Percentiles rank a stretch among this genome's conserved stretches.
Evolutionary conservation across 2,329 filamentous ascomycete species (phyloP).

Genomic region (Alternaria postmessia): DNA sequence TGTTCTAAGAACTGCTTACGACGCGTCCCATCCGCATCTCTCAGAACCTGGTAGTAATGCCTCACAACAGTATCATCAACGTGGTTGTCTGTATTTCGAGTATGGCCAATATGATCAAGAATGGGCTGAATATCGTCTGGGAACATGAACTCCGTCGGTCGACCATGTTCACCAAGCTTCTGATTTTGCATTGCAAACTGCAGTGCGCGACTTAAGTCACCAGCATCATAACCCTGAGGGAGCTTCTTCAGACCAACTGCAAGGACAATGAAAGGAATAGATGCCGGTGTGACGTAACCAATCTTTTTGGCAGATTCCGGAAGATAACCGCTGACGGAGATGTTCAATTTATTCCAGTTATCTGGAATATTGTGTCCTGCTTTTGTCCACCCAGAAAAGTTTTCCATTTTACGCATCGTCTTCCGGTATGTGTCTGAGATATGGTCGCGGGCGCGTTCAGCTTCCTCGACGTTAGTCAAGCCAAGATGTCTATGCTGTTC

Average conservation of each 20-base stretch:
- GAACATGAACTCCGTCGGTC: conserved; percentile 20
- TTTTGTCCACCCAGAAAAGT: conserved; percentile 18
- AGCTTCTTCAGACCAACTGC: conserved; percentile 28
- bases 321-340: conserved; percentile 14
- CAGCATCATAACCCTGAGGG: conserved; percentile 28
- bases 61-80: conserved; percentile 6
- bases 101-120: conserved; percentile 18
- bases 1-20: not conserved
- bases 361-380: conserved; percentile 7
- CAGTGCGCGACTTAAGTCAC: conserved; percentile 38
- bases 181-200: conserved; percentile 21
- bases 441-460: conserved; percentile 15
- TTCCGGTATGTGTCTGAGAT: conserved; percentile 28
- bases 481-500: conserved; percentile 20
- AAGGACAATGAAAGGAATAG: conserved; percentile 30
- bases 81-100: not conserved
- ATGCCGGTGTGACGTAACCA: conserved; percentile 1
- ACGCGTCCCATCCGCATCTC: not conserved
- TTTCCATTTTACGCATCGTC: conserved; percentile 19
- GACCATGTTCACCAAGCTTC: conserved; percentile 3
- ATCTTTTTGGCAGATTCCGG: conserved; percentile 9
- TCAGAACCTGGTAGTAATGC: not conserved
- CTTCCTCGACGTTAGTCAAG: conserved; percentile 3
- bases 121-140: conserved; percentile 31
- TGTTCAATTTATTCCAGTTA: conserved; percentile 12